Base-by-base conservation (phyloP, 2,329 filamentous ascomycete genomes). In the Calycina herbarum region DNA sequence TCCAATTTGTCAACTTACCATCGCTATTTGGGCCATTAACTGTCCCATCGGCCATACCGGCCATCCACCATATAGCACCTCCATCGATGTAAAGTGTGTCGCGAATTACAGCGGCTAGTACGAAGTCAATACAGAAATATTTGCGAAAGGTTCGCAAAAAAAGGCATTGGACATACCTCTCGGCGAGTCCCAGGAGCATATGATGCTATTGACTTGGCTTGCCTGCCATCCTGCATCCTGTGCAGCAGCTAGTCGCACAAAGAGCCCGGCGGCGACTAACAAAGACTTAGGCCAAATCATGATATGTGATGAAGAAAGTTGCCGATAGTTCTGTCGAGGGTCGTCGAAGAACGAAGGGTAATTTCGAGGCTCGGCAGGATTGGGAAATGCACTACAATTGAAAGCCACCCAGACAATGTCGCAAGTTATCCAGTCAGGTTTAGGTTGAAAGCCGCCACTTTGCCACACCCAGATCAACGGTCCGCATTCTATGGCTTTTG, bases 11-110 rank as follows among this genome's bases (percentile, higher is more conserved):
- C 17, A 8, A 78, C 79, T 73, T 75, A 87, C 86, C 75, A 69
- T 84, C 80, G 31, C 68, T 68, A 7, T 65, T 65, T 0, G 75
- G 68, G 1, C 59, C 0, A 0, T 72, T 76, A 56, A 71, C 70
- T 5, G 72, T 67, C 2, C 83, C 85, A 70, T 85, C 79, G 2
- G 78, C 74, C 61, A 85, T 70, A 11, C 82, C 82, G 2, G 81
- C 80, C 40, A 77, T 68, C 86, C 87, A 90, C 66, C 68, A 80
- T 11, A 89, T 74, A 54, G 74, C 68, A 3, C 89, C 89, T 45
- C 89, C 89, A 73, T 91, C 88, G 27, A 91, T 75, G 72, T 89
- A 91, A 17, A 90, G 77, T 1, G 82, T 87, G 70, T 91, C 86
- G 54, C 82, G 82, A 42, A 90, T 76, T 2, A 87, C 76, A 45